phyloP scores from a whole-genome alignment of 2,329 filamentous ascomycete species.

The Monilinia aucupariae region DNA sequence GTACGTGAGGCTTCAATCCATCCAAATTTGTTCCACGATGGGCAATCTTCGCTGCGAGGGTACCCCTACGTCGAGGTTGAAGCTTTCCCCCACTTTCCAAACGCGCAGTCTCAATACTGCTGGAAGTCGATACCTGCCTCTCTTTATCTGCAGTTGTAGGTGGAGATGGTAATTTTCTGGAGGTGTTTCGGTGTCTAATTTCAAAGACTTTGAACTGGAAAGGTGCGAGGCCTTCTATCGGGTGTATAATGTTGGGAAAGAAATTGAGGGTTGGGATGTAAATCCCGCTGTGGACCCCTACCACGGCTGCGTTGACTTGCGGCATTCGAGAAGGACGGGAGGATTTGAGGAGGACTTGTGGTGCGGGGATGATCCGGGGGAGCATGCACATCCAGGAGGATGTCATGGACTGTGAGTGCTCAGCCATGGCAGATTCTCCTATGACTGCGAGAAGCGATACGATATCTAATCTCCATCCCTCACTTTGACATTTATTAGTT shows the following conservation, averaged over 20 bases:
- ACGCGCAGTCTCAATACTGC: slow-evolving; percentile 1
- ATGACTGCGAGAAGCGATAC: slow-evolving; percentile 59
- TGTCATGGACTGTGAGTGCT: slow-evolving; percentile 54
- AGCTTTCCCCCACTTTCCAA: slow-evolving; percentile 15
- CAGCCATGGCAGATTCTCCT: slow-evolving; percentile 53
- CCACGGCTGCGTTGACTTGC: slow-evolving; percentile 48
- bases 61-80: slow-evolving; percentile 18
- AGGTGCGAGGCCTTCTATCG: slow-evolving; percentile 45
- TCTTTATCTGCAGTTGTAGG: neutral
- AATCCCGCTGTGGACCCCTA: slow-evolving; percentile 54
- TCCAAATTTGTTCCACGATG: slow-evolving; percentile 23
- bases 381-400: slow-evolving; percentile 53
- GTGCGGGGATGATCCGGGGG: slow-evolving; percentile 56
- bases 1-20: slow-evolving; percentile 44
- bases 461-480: slow-evolving; percentile 53
- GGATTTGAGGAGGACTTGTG: slow-evolving; percentile 56
- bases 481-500: slow-evolving; percentile 9
- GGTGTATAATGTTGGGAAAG: slow-evolving; percentile 57
- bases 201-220: slow-evolving; percentile 46
- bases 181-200: slow-evolving; percentile 41
- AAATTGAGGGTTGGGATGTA: slow-evolving; percentile 52
- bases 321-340: slow-evolving; percentile 51
- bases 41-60: slow-evolving; percentile 21
- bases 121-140: slow-evolving; percentile 3
- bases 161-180: neutral